phyloP scores from a whole-genome alignment of 371 early-diverging fungal species.

The Mucor indicus region DNA sequence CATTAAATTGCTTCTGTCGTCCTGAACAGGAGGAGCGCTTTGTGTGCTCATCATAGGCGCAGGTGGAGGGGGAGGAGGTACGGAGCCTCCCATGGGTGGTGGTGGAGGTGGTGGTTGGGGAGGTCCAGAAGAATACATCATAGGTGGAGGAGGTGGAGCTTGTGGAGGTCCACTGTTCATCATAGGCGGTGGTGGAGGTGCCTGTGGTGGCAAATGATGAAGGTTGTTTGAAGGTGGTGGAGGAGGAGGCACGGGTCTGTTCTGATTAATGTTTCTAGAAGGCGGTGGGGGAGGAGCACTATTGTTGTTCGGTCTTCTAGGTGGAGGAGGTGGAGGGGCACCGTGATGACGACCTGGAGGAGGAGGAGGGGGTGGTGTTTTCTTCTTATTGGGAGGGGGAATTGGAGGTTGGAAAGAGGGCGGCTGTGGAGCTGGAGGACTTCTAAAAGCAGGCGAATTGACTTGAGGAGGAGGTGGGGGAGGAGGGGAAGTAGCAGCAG shows the following conservation, averaged over 20 bases:
- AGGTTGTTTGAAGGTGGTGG: conserved; percentile 10
- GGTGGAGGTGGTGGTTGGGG: conserved; percentile 23
- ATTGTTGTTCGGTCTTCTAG: conserved; percentile 7
- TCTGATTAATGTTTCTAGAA: conserved; percentile 7
- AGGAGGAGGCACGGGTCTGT: conserved; percentile 7
- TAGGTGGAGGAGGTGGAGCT: conserved; percentile 14
- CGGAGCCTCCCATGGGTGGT: not conserved
- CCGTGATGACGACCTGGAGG: conserved; percentile 16
- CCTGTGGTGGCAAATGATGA: conserved; percentile 5
- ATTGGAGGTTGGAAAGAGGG: not conserved
- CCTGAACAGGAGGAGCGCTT: not conserved
- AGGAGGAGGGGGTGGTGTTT: conserved; percentile 31
- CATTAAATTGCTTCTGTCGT: conserved; percentile 30
- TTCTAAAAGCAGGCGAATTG: too few relatives aligned
- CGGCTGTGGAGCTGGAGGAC: conserved; percentile 20
- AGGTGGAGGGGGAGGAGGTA: conserved; percentile 8
- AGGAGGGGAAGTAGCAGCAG: not conserved
- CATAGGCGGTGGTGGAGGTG: conserved; percentile 13
- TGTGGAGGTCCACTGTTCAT: conserved; percentile 17
- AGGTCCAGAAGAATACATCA: not conserved
- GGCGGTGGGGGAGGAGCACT: conserved; percentile 47
- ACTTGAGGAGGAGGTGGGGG: conserved; percentile 5
- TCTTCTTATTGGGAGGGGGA: not conserved
- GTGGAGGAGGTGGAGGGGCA: conserved; percentile 18
- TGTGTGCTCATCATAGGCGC: not conserved